These are phyloP conservation scores for Ganoderma lucidum DNA, from an alignment of 1,284 basidiomycete genomes.

Conservation along the genomic window DNA sequence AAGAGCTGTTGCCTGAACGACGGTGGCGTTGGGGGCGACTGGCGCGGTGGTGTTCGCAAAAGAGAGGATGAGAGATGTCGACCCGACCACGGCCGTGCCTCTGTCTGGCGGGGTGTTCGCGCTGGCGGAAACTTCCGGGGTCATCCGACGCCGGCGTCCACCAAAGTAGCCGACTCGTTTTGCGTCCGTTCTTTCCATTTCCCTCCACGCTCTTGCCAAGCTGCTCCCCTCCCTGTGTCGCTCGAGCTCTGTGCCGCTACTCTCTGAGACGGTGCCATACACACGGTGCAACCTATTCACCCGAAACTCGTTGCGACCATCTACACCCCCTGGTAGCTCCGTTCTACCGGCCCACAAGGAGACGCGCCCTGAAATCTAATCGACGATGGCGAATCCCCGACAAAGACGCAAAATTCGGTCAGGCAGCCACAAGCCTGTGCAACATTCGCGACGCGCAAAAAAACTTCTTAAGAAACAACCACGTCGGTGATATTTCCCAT, in stretches of 20 bases:
- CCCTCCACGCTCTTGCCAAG: constrained; percentile 18
- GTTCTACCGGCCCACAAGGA: constrained; percentile 21
- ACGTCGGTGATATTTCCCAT: constrained; percentile 53
- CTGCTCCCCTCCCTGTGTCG: background rate
- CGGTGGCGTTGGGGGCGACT: constrained; percentile 20
- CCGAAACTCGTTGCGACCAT: constrained; percentile 13
- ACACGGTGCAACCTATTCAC: background rate
- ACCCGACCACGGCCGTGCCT: constrained; percentile 9
- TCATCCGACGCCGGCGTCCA: constrained; percentile 29
- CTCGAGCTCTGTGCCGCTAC: background rate
- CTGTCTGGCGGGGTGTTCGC: constrained; percentile 16
- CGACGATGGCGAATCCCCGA: constrained; percentile 89
- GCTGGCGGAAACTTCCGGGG: constrained; percentile 29
- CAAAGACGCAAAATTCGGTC: constrained; percentile 86
- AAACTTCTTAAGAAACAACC: constrained; percentile 82
- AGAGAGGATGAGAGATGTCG: background rate
- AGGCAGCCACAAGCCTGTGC: constrained; percentile 71
- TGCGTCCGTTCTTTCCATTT: constrained; percentile 26
- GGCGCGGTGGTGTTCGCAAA: constrained; percentile 23
- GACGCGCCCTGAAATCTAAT: constrained; percentile 20
- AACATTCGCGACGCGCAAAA: constrained; percentile 74
- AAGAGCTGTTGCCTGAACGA: constrained; percentile 21
- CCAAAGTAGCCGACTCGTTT: constrained; percentile 30
- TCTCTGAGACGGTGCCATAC: background rate
- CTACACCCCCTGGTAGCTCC: constrained; percentile 14